These are phyloP conservation scores for Cercophora sp. DNA, from an alignment of 495 filamentous ascomycete species.

Conservation along the genomic window DNA sequence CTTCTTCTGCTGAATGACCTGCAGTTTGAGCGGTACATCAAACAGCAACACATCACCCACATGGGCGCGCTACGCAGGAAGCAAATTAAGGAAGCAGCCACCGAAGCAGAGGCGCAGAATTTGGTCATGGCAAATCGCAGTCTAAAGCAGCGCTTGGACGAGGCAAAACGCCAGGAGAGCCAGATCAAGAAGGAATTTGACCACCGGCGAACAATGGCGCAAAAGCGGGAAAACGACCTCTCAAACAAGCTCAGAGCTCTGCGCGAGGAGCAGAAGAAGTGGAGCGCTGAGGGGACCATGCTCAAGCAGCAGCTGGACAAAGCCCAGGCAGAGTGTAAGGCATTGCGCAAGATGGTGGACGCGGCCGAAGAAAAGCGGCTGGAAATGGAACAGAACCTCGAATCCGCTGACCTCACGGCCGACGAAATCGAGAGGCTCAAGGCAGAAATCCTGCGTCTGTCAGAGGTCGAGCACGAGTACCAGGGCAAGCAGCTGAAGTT, in stretches of 20 bases:
- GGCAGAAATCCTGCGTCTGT: conserved; percentile 54
- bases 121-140: conserved; percentile 67
- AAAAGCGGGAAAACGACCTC: conserved; percentile 68
- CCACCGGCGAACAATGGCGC: conserved; percentile 57
- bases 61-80: conserved; percentile 67
- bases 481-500: conserved; percentile 56
- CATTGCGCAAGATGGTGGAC: conserved; percentile 54
- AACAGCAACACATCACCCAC: conserved; percentile 68
- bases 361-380: conserved; percentile 60
- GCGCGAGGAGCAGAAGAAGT: conserved; percentile 64
- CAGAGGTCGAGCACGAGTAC: conserved; percentile 50
- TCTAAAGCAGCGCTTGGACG: conserved; percentile 62
- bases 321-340: conserved; percentile 49
- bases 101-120: conserved; percentile 72
- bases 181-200: conserved; percentile 62
- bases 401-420: conserved; percentile 53
- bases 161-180: conserved; percentile 59
- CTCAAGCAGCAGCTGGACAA: conserved; percentile 52
- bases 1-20: conserved; percentile 68
- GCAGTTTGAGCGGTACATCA: conserved; percentile 72
- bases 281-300: conserved; percentile 49
- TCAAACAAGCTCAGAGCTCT: conserved; percentile 54
- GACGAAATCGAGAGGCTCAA: conserved; percentile 57
- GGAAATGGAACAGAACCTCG: conserved; percentile 53
- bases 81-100: conserved; percentile 63